Base-by-base conservation (phyloP, 2,329 filamentous ascomycete genomes). In the Apiospora kogelbergensis region DNA sequence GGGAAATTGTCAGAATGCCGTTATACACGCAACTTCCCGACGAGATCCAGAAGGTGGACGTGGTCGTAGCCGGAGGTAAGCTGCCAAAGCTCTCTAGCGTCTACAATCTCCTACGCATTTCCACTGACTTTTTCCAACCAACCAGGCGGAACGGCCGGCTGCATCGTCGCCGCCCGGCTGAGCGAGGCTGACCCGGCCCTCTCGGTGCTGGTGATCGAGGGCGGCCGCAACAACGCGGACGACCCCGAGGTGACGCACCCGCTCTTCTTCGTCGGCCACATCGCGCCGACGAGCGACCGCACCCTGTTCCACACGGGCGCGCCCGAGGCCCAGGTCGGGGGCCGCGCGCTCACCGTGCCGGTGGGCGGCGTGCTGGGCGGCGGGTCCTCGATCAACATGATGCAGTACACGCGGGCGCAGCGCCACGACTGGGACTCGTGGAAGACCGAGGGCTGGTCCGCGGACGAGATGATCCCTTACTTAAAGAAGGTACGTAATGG, bases 301-400 rank as follows among this genome's bases (percentile, higher is more conserved):
- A 73, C 69, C 17, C 67, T 85, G 33, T 88, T 88, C 74, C 87
- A 88, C 75, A 81, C 85, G 71, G 68, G 73, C 1, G 68, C 40
- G 13, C 72, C 72, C 44, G 74, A 74, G 17, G 66, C 73, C 44
- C 74, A 84, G 30, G 80, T 88, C 2, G 83, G 80, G 60, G 80
- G 81, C 15, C 78, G 85, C n/a, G 80, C 81, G 68, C 79, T 76
- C 1, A 77, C 82, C 20, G 78, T 84, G 1, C 80, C 80, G 0
- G 72, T 73, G 5, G 81, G 80, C 6, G 84, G 85, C 26, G 81
- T 83, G 0, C 80, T 90, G 0, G 88, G 88, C 26, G 88, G 88
- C 22, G 87, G 87, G 7, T 83, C 81, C 1, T 82, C 83, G 3
- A 83, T 85, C 44, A 86, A 86, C 69, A 84, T 84, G 70, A 81